phyloP scores from a whole-genome alignment of 257 asterid species.

The Solanum pimpinellifolium region DNA sequence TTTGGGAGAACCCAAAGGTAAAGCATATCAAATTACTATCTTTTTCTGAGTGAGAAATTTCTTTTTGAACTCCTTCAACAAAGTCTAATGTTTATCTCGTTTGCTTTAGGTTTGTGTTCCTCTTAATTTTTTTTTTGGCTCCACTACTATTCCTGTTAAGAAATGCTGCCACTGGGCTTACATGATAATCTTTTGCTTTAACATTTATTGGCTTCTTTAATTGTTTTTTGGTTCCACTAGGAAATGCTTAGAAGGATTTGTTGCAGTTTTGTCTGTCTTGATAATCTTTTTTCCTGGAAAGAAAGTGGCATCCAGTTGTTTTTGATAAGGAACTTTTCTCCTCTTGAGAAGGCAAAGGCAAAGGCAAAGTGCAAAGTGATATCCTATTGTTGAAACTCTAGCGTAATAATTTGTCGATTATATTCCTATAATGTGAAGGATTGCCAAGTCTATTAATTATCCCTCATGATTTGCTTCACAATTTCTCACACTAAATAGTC shows the following conservation, averaged over 20 bases:
- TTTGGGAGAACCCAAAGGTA: slow-evolving; percentile 82
- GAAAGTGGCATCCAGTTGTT: background rate
- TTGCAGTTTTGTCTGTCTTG: background rate
- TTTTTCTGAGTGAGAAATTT: background rate
- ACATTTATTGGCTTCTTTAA: background rate
- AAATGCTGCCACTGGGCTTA: background rate
- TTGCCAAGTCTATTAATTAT: background rate
- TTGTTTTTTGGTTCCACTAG: background rate
- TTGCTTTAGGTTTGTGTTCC: background rate
- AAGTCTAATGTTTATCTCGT: background rate
- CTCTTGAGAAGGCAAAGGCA: background rate
- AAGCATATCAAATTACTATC: background rate
- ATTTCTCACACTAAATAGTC: background rate
- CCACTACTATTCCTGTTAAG: background rate
- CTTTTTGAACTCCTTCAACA: background rate
- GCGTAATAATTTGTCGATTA: background rate
- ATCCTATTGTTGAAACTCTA: background rate
- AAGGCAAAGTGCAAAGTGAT: background rate
- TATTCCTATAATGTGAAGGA: background rate
- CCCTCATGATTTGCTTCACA: background rate
- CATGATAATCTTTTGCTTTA: background rate
- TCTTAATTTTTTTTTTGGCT: background rate
- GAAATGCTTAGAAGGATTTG: background rate
- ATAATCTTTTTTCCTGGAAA: background rate
- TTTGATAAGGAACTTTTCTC: background rate